phyloP scores from a whole-genome alignment of 495 filamentous ascomycete genomes.

The Talaromyces stipitatus region DNA sequence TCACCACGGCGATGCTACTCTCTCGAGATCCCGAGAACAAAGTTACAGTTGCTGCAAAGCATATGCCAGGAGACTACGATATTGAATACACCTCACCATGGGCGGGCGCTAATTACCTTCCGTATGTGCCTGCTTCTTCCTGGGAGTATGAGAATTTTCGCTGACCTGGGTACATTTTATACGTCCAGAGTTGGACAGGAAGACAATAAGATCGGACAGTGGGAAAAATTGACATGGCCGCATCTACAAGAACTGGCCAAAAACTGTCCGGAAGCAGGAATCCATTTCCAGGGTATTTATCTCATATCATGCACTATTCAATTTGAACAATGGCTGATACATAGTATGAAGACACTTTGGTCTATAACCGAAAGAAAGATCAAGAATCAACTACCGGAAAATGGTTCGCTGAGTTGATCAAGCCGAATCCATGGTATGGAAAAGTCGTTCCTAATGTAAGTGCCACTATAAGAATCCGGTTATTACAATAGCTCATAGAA shows the following conservation, averaged over 20 bases:
- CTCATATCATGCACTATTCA: background rate
- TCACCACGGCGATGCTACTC: conserved; percentile 84
- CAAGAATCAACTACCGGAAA: conserved; percentile 34
- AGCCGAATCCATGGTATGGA: conserved; percentile 74
- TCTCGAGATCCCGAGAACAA: conserved; percentile 59
- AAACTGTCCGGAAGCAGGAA: conserved; percentile 76
- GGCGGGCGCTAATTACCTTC: conserved; percentile 89
- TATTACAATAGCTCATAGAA: background rate
- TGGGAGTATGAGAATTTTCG: background rate
- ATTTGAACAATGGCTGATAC: background rate
- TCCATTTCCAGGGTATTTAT: conserved; percentile 69
- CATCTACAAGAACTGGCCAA: conserved; percentile 55
- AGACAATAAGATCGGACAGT: conserved; percentile 46
- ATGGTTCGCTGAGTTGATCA: conserved; percentile 57
- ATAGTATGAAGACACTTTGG: conserved; percentile 36
- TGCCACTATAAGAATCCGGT: background rate
- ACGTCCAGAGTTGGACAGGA: conserved; percentile 46
- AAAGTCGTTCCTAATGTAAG: conserved; percentile 63
- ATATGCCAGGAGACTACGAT: conserved; percentile 98
- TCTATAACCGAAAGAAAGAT: conserved; percentile 63
- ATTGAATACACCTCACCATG: conserved; percentile 93
- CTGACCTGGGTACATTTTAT: background rate
- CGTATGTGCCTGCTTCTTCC: conserved; percentile 42
- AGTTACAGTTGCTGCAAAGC: conserved; percentile 83
- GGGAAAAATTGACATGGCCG: conserved; percentile 64